A percentile compares a stretch with the other conserved stretches of the same genome.
These are phyloP conservation scores for Lobulomyces angularis DNA, from an alignment of 192 early-diverging fungal genomes.

Conservation along the genomic window DNA sequence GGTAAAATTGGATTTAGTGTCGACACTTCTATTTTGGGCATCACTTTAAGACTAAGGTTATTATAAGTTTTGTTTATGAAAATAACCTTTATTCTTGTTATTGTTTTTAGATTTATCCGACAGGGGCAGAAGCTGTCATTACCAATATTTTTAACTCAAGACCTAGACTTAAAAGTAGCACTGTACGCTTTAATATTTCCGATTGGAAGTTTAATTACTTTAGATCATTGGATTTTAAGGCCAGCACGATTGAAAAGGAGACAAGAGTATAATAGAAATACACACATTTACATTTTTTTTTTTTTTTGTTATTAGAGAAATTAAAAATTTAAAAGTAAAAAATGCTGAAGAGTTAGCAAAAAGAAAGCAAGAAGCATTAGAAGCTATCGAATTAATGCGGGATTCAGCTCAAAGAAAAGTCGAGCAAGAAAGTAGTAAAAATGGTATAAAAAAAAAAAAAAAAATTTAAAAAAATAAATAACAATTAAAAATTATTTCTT, in stretches of 20 bases:
- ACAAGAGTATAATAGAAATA: slow-evolving; percentile 6
- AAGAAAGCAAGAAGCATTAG: slow-evolving; percentile 65
- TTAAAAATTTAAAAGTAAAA: slow-evolving; percentile 19
- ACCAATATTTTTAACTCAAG: too few relatives aligned
- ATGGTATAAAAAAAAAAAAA: slow-evolving; percentile 20
- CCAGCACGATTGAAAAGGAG: slow-evolving; percentile 18
- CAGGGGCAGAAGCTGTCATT: too few relatives aligned
- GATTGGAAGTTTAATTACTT: slow-evolving; percentile 10
- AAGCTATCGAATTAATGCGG: slow-evolving; percentile 59
- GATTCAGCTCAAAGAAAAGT: slow-evolving; percentile 55
- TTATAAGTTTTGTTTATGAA: too few relatives aligned
- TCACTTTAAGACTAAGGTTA: too few relatives aligned
- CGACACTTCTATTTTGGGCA: too few relatives aligned
- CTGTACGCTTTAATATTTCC: slow-evolving; percentile 22
- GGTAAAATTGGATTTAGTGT: too few relatives aligned
- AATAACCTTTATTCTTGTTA: too few relatives aligned
- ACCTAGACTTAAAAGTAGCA: slow-evolving; percentile 26
- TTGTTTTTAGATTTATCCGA: too few relatives aligned
- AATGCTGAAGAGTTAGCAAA: slow-evolving; percentile 32
- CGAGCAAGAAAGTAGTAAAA: slow-evolving; percentile 49
- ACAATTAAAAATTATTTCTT: too few relatives aligned
- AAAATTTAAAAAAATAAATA: background rate
- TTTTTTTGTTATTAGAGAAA: slow-evolving; percentile 13
- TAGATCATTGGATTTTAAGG: slow-evolving; percentile 21
- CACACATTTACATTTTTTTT: slow-evolving; percentile 7